Conservation (phyloP, 163 green algal genomes). For the Scenedesmus sp. region DNA sequence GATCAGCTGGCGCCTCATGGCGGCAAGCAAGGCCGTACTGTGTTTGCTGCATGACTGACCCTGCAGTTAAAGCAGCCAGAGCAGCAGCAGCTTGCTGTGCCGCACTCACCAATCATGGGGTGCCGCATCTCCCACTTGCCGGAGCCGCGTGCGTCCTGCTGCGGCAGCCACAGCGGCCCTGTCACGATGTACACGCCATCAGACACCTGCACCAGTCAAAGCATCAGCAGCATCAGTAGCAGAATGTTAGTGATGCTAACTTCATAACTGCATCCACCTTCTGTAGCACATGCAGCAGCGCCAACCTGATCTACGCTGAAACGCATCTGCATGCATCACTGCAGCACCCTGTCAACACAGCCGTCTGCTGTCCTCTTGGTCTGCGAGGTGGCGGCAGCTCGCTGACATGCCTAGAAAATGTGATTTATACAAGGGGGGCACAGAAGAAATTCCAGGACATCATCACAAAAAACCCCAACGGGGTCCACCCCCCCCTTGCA, state of each 20-base stretch:
- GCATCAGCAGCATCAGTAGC: background rate
- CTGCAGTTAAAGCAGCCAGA: background rate
- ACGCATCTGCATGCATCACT: constrained; percentile 36
- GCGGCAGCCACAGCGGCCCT: constrained; percentile 91
- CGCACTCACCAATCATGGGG: constrained; percentile 71
- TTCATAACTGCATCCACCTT: no score
- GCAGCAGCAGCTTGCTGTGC: background rate
- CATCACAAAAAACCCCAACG: no score
- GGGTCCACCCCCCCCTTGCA: no score
- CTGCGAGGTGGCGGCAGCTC: no score
- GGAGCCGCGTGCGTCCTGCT: constrained; percentile 27
- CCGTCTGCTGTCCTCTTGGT: no score
- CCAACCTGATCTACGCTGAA: no score
- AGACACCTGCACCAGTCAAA: background rate
- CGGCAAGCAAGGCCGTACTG: background rate
- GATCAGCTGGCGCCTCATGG: background rate
- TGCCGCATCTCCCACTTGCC: constrained; percentile 79
- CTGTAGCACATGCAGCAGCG: constrained; percentile 26
- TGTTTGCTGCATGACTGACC: background rate
- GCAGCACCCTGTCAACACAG: background rate
- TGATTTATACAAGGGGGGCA: no score
- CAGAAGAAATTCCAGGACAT: no score
- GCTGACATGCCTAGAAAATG: no score
- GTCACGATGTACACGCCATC: constrained; percentile 87
- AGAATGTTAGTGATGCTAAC: no score